Percentiles rank a stretch among this genome's conserved stretches.
Conservation (phyloP, 257 asterid species). For the Linderniella brevidens region DNA sequence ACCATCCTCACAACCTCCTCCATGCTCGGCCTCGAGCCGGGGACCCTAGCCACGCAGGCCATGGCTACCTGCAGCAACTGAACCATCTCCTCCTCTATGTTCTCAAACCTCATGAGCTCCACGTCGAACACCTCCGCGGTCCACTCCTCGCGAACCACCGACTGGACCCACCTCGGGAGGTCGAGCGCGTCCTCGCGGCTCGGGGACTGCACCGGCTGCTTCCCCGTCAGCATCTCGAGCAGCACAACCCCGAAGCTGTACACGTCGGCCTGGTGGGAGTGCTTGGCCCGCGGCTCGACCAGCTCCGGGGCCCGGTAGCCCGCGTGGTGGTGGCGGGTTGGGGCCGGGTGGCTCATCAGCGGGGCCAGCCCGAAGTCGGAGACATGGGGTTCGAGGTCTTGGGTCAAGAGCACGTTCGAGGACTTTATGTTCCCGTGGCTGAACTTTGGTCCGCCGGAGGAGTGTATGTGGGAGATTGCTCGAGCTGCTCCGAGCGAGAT, state of each 20-base stretch:
- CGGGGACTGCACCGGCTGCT: conserved; percentile 40
- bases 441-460: conserved; percentile 40
- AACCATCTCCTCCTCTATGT: conserved; percentile 62
- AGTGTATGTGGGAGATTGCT: conserved; percentile 42
- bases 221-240: conserved; percentile 58
- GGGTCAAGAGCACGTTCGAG: conserved; percentile 43
- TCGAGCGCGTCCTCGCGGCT: conserved; percentile 45
- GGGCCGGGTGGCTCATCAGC: conserved; percentile 35
- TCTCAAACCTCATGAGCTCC: conserved; percentile 37
- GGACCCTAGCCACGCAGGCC: conserved; percentile 45
- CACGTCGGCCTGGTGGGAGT: conserved; percentile 43
- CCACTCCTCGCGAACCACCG: conserved; percentile 65
- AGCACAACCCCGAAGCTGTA: conserved; percentile 54
- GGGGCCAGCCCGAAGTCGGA: conserved; percentile 45
- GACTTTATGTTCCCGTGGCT: conserved; percentile 50
- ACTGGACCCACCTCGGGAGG: conserved; percentile 61
- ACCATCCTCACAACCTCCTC: conserved; percentile 48
- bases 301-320: conserved; percentile 61
- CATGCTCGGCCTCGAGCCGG: conserved; percentile 42
- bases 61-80: conserved; percentile 56
- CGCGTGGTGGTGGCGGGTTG: conserved; percentile 25
- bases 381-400: conserved; percentile 35
- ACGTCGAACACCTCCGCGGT: conserved; percentile 61
- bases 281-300: conserved; percentile 30
- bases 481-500: conserved; percentile 47